Evolutionary conservation across 2,329 filamentous ascomycete species (phyloP), one percentile per base, ranked within the genome.

Genomic region (Beauveria sp.): DNA sequence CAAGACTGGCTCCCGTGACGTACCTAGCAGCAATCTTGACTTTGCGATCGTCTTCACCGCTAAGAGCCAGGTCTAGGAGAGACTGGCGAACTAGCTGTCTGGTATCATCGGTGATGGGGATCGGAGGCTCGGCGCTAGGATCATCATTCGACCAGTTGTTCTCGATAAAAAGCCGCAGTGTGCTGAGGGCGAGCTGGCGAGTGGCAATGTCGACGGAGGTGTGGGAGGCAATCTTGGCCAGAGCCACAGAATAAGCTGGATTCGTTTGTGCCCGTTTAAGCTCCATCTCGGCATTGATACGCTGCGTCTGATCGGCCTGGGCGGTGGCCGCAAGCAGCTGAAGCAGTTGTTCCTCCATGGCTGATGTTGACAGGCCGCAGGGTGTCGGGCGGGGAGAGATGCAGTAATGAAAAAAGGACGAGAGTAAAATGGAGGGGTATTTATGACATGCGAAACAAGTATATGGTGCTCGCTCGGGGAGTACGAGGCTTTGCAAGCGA

Each of bases 261-360:
- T 85, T 85, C 64, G 81, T 74, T 72, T 89, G 88, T 66, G 90
- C 85, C 66, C 84, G 85, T 73, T 87, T 85, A 57, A 97, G 84
- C 69, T 91, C 89, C 71, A 88, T 81, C 78, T 99, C 95, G 68
- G 95, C 95, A 73, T 90, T 86, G 73, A 90, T 92, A 74, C 93
- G 88, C 62, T 89, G 87, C 61, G 79, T 86, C 74, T 93, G 88
- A 63, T 87, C 85, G 64, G 89, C 71, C 66, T 88, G 87, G 78
- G 96, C 91, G 55, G 93, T 96, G 76, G 92, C 91, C 70, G 88
- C 86, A 66, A 99, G 87, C 74, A 98, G 84, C 75, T 88, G 87
- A 69, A 95, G 87, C 75, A 99, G 86, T 80, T 96, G 88, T 78
- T 96, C 88, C 83, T 96, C 93, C 92, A 96, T 96, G 69, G 65